phyloP scores from a whole-genome alignment of 768 basidiomycete species.

The Epithele typhae region DNA sequence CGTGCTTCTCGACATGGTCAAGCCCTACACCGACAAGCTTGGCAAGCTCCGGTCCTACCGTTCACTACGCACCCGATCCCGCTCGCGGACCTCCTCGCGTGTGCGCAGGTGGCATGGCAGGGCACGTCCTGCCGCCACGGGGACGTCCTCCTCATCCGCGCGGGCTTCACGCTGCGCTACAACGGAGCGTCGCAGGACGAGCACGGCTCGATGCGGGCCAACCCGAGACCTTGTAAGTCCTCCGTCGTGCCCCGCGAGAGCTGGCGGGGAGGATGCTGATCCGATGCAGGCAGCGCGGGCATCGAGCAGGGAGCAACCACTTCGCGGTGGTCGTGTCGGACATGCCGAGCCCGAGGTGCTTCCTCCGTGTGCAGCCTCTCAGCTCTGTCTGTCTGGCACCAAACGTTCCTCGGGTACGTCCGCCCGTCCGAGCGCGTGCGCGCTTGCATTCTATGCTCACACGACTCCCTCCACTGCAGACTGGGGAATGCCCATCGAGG shows the following conservation, averaged over 20 bases:
- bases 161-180: conserved; percentile 62
- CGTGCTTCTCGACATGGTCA: conserved; percentile 60
- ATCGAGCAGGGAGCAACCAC: conserved; percentile 73
- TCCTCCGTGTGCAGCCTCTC: conserved; percentile 39
- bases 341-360: conserved; percentile 62
- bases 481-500: conserved; percentile 78
- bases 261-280: background rate
- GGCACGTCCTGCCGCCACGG: conserved; percentile 54
- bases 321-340: conserved; percentile 69
- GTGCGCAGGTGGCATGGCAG: conserved; percentile 53
- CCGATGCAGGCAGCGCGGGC: conserved; percentile 43
- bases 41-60: conserved; percentile 52
- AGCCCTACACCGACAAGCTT: conserved; percentile 39
- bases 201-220: conserved; percentile 37
- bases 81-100: conserved; percentile 51
- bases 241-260: background rate
- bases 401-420: conserved; percentile 10
- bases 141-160: conserved; percentile 57
- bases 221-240: conserved; percentile 51
- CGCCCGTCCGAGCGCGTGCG: too few species aligned
- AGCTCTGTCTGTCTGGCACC: too few species aligned
- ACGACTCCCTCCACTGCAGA: conserved; percentile 32
- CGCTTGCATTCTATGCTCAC: too few species aligned
- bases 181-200: conserved; percentile 37
- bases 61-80: conserved; percentile 53